Evolutionary conservation across 371 early-diverging fungal genomes (phyloP), one percentile per base, ranked within the genome.

Genomic region (Mucor velutinosus): DNA sequence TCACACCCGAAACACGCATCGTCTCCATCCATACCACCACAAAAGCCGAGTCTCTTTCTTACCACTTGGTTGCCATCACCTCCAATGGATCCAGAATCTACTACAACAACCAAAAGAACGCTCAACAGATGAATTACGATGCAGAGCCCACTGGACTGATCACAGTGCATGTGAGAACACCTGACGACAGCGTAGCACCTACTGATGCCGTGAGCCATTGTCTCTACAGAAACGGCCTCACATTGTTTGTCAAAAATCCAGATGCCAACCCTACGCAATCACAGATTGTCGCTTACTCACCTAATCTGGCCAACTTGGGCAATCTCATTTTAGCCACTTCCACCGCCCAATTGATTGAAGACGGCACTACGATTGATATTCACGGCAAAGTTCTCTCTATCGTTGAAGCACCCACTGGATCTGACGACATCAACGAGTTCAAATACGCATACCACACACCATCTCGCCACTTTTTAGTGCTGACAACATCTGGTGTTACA

Each of bases 351-450:
- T 60, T 77, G n/a, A 15, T 53, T 0, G 83, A 82, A 66, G 63
- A 76, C 32, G 21, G 49, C 1, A 71, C 69, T 32, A 33, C 64
- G 1, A n/a, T 76, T 1, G 37, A 62, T 11, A 59, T 93, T n/a
- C 89, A 89, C 53, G 96, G 96, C 23, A 91, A 92, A 65, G 86
- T 92, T 4, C 89, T 94, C 86, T 86, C 87, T 19, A 90, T 96
- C 51, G 80, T 86, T 1, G 95, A 95, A 73, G 53, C 71, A 41
- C 58, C 73, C 0, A 33, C 45, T 4, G 33, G 25, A 3, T 27
- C 66, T 23, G 57, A 72, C 51, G 75, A 65, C 35, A 61, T 85
- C 30, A 91, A 93, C 67, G 93, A 94, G 63, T 74, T 95, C 35
- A 86, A 84, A 0, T 76, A 86, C 1, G 88, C 87, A 45, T 77